These are phyloP conservation scores for Clonostachys solani DNA, from an alignment of 2,329 filamentous ascomycete genomes.

Conservation along the genomic window DNA sequence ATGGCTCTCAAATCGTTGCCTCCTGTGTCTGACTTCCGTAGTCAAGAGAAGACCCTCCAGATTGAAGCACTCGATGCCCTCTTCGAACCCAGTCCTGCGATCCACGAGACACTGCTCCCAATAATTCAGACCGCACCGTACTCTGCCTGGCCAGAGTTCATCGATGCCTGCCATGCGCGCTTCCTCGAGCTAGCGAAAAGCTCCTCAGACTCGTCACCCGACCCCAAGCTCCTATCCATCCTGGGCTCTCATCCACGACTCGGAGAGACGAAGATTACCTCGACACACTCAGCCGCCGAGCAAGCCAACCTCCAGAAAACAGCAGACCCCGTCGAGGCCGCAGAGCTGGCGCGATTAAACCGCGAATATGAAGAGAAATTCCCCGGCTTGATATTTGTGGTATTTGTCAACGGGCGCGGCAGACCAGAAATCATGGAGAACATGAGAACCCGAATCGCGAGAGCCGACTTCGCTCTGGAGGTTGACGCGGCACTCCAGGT, in stretches of 20 bases:
- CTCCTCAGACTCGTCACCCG: slow-evolving; percentile 42
- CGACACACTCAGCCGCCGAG: slow-evolving; percentile 73
- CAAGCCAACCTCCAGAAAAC: slow-evolving; percentile 65
- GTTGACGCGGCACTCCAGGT: slow-evolving; percentile 72
- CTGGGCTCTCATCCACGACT: slow-evolving; percentile 80
- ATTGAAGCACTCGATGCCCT: slow-evolving; percentile 66
- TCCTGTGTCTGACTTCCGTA: slow-evolving; percentile 47
- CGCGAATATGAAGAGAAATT: slow-evolving; percentile 74
- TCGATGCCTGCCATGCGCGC: slow-evolving; percentile 60
- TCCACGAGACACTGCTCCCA: slow-evolving; percentile 69
- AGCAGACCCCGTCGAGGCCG: slow-evolving; percentile 31
- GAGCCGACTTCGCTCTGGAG: slow-evolving; percentile 63
- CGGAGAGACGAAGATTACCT: slow-evolving; percentile 78
- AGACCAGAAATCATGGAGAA: slow-evolving; percentile 74
- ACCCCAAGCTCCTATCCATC: slow-evolving; percentile 60
- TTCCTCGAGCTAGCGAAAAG: slow-evolving; percentile 55
- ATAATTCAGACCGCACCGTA: slow-evolving; percentile 55
- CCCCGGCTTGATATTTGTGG: slow-evolving; percentile 81
- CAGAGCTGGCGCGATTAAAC: slow-evolving; percentile 66
- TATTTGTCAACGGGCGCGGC: slow-evolving; percentile 82
- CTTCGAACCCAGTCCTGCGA: slow-evolving; percentile 75
- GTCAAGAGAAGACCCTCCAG: slow-evolving; percentile 39
- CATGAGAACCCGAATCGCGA: slow-evolving; percentile 70
- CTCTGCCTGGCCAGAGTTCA: slow-evolving; percentile 63
- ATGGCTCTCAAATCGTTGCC: slow-evolving; percentile 41